These are phyloP conservation scores for Kluyveromyces dobzhanskii DNA, from an alignment of 805 yeast species.

Conservation along the genomic window DNA sequence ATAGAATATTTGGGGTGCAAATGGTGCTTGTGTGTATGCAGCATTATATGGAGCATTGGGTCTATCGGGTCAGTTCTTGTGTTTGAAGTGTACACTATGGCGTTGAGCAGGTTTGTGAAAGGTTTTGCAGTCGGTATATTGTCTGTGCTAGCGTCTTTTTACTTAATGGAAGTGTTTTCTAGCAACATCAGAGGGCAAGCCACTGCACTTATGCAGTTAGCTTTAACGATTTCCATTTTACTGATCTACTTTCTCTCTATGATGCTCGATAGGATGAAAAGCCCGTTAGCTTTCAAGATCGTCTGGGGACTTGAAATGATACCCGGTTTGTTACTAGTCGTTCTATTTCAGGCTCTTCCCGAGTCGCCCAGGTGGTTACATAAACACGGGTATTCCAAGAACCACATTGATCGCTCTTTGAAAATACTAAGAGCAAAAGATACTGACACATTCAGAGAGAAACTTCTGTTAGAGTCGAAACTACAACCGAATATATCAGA, in stretches of 20 bases:
- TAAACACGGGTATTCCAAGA: conserved; percentile 10
- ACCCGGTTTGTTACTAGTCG: conserved; percentile 39
- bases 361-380: conserved; percentile 57
- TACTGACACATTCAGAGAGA: conserved; percentile 14
- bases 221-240: conserved; percentile 52
- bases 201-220: conserved; percentile 48
- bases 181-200: conserved; percentile 39
- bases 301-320: conserved; percentile 56
- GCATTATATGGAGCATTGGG: conserved; percentile 54
- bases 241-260: conserved; percentile 44
- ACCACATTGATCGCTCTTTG: background rate
- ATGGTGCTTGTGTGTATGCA: conserved; percentile 42
- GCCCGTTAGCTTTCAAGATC: conserved; percentile 48
- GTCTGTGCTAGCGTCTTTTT: conserved; percentile 49
- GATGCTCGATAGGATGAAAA: conserved; percentile 35
- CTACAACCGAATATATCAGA: background rate
- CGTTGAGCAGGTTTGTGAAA: conserved; percentile 41
- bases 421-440: background rate
- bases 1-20: conserved; percentile 53
- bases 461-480: background rate
- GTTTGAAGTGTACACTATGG: conserved; percentile 36
- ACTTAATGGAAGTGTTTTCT: conserved; percentile 45
- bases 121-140: conserved; percentile 49
- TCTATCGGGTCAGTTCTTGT: conserved; percentile 26
- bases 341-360: conserved; percentile 36